phyloP scores from a whole-genome alignment of 2,329 filamentous ascomycete genomes.

The Ophiobolus disseminans region DNA sequence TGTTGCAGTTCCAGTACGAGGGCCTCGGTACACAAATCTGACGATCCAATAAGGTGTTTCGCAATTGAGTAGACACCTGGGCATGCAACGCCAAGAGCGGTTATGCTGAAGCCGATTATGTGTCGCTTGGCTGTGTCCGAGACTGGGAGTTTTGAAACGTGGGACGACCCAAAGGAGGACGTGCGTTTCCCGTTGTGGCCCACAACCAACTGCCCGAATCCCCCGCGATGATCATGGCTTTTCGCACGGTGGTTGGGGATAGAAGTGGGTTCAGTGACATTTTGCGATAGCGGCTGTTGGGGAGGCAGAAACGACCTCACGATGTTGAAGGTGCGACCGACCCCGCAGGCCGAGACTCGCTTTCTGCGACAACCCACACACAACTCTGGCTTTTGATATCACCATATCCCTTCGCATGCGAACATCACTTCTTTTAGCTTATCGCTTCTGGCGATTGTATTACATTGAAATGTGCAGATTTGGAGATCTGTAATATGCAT shows the following conservation, averaged over 20 bases:
- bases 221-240: conserved; percentile 14
- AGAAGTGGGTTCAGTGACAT: background rate
- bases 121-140: conserved; percentile 22
- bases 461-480: no score
- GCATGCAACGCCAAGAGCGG: conserved; percentile 40
- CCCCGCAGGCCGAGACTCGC: no score
- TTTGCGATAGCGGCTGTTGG: background rate
- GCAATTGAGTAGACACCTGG: conserved; percentile 14
- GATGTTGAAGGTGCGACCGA: no score
- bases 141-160: conserved; percentile 31
- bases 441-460: no score
- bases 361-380: background rate
- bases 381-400: background rate
- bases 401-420: no score
- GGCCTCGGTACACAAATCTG: conserved; percentile 30
- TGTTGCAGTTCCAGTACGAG: conserved; percentile 43
- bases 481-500: background rate
- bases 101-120: conserved; percentile 25
- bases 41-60: conserved; percentile 33
- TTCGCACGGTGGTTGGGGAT: conserved; percentile 1
- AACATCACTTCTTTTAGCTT: no score
- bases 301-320: conserved; percentile 6
- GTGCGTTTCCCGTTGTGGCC: conserved; percentile 16
- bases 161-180: conserved; percentile 15
- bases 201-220: conserved; percentile 6